Conservation (phyloP, 768 basidiomycete species). For the Galerina sulciceps region DNA sequence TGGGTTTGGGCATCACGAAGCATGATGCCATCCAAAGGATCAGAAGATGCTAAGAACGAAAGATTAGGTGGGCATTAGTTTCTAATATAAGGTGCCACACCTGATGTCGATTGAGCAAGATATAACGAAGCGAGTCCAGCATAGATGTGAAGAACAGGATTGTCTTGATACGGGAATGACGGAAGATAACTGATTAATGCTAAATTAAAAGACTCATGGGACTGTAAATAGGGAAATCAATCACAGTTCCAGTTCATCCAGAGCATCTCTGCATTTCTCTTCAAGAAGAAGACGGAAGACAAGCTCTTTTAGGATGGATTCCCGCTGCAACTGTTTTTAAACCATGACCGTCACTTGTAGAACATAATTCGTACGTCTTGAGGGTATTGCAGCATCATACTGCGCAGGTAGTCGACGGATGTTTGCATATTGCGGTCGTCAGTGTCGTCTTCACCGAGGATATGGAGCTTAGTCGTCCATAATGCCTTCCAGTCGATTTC, state of each 20-base stretch:
- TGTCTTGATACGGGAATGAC: slow-evolving; percentile 86
- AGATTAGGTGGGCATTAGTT: slow-evolving; percentile 1
- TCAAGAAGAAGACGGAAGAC: slow-evolving; percentile 66
- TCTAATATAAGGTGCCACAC: background rate
- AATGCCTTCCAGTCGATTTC: slow-evolving; percentile 76
- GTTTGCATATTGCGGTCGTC: slow-evolving; percentile 32
- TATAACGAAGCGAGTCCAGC: slow-evolving; percentile 78
- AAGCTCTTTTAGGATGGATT: slow-evolving; percentile 76
- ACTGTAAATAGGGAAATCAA: slow-evolving; percentile 22
- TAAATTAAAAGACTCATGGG: slow-evolving; percentile 6
- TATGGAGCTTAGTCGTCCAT: slow-evolving; percentile 70
- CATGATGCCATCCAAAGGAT: slow-evolving; percentile 34
- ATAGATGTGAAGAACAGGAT: slow-evolving; percentile 78
- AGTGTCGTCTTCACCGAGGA: slow-evolving; percentile 45
- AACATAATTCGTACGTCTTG: slow-evolving; percentile 54
- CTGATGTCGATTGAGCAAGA: slow-evolving; percentile 47
- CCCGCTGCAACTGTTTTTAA: slow-evolving; percentile 53
- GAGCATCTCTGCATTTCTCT: slow-evolving; percentile 65
- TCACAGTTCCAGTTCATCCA: slow-evolving; percentile 88
- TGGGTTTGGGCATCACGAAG: slow-evolving; percentile 64
- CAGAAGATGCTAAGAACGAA: background rate
- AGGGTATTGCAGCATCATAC: slow-evolving; percentile 72
- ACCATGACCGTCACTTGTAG: background rate
- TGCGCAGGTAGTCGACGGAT: slow-evolving; percentile 63
- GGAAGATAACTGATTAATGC: slow-evolving; percentile 69